Evolutionary conservation across 345 rosid genomes (phyloP).

Genomic region (Syzygium aromaticum): DNA sequence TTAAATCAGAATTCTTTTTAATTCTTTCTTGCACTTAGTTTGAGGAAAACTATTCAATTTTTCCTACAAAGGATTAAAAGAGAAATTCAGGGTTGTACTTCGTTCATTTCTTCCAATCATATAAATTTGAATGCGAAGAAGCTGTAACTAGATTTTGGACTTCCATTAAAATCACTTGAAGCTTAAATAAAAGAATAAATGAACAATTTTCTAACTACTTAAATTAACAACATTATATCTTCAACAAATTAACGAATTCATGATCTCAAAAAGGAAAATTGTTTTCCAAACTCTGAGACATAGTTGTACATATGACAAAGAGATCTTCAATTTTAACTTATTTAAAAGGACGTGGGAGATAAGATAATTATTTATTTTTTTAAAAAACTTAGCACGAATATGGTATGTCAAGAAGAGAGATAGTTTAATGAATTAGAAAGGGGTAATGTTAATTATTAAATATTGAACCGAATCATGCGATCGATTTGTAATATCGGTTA

Average conservation of each 20-base stretch:
- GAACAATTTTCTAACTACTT: not conserved
- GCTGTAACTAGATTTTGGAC: not conserved
- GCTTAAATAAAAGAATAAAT: not conserved
- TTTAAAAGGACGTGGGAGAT: not conserved
- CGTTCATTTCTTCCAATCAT: not conserved
- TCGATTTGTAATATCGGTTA: not conserved
- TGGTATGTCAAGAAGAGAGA: not conserved
- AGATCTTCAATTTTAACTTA: not conserved
- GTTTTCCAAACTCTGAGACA: not conserved
- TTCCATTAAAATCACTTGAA: not conserved
- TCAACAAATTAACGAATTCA: not conserved
- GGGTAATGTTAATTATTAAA: not conserved
- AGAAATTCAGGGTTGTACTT: not conserved
- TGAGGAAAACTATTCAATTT: too few species aligned
- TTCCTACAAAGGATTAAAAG: not conserved
- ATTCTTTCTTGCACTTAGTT: too few species aligned
- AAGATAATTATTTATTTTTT: not conserved
- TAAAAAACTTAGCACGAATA: not conserved
- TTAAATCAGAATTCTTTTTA: too few species aligned
- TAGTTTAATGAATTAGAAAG: not conserved
- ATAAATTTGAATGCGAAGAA: not conserved
- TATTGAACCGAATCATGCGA: not conserved
- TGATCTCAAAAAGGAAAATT: not conserved
- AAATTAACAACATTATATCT: not conserved
- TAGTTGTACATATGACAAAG: not conserved